These are phyloP conservation scores for Cornus kousa DNA, from an alignment of 148 eudicot species.

Conservation along the genomic window DNA sequence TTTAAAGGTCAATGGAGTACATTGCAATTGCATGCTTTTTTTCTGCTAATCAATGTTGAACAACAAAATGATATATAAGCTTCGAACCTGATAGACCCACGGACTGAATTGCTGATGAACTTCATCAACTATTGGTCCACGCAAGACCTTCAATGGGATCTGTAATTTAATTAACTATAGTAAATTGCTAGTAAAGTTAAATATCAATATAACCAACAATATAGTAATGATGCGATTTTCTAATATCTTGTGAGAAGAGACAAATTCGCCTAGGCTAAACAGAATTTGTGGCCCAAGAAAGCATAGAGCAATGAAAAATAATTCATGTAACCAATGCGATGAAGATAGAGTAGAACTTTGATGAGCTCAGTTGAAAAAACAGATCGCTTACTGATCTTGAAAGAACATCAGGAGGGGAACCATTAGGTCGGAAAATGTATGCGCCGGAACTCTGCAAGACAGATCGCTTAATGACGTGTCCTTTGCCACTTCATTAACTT, in stretches of 20 bases:
- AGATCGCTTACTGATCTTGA: constrained; percentile 51
- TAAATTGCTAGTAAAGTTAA: neutral
- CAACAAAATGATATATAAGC: neutral
- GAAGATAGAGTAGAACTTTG: neutral
- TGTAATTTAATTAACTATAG: constrained; percentile 10
- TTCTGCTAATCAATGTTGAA: neutral
- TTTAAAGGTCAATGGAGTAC: neutral
- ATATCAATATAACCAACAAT: neutral
- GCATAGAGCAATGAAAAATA: neutral
- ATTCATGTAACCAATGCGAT: neutral
- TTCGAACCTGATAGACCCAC: constrained; percentile 76
- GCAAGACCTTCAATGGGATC: constrained; percentile 60
- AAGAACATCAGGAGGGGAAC: constrained; percentile 32
- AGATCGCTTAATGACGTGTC: neutral
- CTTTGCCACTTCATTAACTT: neutral
- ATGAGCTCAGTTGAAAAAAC: neutral
- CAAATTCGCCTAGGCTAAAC: neutral
- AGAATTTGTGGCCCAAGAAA: neutral
- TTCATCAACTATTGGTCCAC: constrained; percentile 79
- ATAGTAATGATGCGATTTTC: neutral
- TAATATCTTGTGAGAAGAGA: neutral
- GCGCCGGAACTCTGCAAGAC: constrained; percentile 74
- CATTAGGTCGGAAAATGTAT: constrained; percentile 68
- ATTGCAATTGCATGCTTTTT: constrained; percentile 11
- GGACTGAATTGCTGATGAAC: constrained; percentile 71